Evolutionary conservation across 192 early-diverging fungal genomes (phyloP).

Genomic region (Backusella macrospora): DNA sequence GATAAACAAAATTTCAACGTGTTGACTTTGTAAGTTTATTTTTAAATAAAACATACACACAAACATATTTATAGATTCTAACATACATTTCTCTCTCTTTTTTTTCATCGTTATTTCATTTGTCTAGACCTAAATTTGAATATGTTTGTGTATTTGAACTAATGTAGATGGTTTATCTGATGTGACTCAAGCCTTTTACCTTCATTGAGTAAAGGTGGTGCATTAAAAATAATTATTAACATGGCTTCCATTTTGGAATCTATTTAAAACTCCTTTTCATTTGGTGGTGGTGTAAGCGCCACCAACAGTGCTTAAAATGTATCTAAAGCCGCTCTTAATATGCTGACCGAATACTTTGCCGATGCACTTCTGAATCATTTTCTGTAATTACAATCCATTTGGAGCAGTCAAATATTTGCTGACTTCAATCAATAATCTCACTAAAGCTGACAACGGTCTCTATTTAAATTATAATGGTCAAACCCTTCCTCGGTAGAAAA

Average conservation of each 20-base stretch:
- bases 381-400: slow-evolving; percentile 10
- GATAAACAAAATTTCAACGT: too few species aligned
- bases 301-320: slow-evolving; percentile 19
- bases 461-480: slow-evolving; percentile 22
- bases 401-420: slow-evolving; percentile 14
- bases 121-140: too few species aligned
- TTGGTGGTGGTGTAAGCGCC: background rate
- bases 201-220: slow-evolving; percentile 18
- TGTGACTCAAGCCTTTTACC: slow-evolving; percentile 23
- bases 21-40: too few species aligned
- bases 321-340: slow-evolving; percentile 34
- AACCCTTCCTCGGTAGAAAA: slow-evolving; percentile 23
- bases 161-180: slow-evolving; percentile 35
- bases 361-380: slow-evolving; percentile 17
- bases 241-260: slow-evolving; percentile 40
- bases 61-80: too few species aligned
- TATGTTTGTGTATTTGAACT: slow-evolving; percentile 12
- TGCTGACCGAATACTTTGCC: slow-evolving; percentile 20
- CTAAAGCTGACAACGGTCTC: slow-evolving; percentile 10
- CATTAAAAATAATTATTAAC: slow-evolving; percentile 30
- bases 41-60: too few species aligned
- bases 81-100: too few species aligned
- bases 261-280: background rate
- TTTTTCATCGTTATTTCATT: too few species aligned
- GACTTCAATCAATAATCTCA: background rate